phyloP scores from a whole-genome alignment of 179 eudicot genomes.

The Silene coronaria region DNA sequence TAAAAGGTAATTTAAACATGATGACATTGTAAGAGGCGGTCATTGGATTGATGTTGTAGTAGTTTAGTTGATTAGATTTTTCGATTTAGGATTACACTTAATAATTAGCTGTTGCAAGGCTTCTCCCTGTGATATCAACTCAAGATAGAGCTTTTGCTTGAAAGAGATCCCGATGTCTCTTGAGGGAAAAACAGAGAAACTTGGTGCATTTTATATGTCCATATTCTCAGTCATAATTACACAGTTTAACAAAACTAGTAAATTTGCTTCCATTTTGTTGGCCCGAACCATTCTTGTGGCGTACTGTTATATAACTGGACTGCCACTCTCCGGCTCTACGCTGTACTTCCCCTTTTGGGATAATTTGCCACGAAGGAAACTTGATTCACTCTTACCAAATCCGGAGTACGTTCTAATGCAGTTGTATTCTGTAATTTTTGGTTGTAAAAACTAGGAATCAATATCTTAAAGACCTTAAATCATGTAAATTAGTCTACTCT shows the following conservation, averaged over 20 bases:
- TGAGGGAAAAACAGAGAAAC: no score
- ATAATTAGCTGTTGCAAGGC: neutral
- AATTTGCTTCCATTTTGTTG: conserved; percentile 7
- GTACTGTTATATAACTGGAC: neutral
- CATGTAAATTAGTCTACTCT: neutral
- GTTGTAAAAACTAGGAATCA: neutral
- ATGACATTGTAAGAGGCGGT: no score
- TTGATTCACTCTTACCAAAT: neutral
- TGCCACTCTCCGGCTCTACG: neutral
- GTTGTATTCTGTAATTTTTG: conserved; percentile 36
- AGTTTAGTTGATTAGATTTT: no score
- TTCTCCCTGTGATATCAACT: neutral
- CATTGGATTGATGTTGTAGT: no score
- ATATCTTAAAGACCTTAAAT: neutral
- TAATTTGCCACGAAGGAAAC: conserved; percentile 1
- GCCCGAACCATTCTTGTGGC: conserved; percentile 11
- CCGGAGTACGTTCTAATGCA: conserved; percentile 26
- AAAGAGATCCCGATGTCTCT: no score
- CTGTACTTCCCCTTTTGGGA: conserved; percentile 4
- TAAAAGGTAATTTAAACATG: no score
- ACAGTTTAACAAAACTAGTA: conserved; percentile 5
- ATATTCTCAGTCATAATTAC: neutral
- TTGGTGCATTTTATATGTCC: no score
- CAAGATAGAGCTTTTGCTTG: neutral
- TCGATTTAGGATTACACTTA: no score